Percentiles rank a stretch among this genome's conserved stretches.
Evolutionary conservation across 352 stramenopile species (phyloP).

Genomic region (Paralagenidium karlingii): DNA sequence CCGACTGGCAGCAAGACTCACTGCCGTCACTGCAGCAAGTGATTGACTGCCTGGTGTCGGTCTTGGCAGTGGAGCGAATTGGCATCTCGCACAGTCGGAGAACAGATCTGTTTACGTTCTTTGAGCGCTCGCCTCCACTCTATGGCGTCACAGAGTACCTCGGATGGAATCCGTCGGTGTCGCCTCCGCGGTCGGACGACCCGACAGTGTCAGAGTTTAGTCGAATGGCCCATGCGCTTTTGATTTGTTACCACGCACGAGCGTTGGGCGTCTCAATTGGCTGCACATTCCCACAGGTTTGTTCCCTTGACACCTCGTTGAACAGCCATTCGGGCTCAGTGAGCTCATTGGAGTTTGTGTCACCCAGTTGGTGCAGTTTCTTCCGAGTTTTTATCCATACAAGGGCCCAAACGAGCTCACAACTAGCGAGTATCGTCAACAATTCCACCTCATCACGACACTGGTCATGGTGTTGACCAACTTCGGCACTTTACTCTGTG

Average conservation of each 20-base stretch:
- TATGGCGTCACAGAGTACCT: slow-evolving; percentile 43
- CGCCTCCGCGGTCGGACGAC: slow-evolving; percentile 17
- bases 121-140: slow-evolving; percentile 24
- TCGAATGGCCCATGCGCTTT: slow-evolving; percentile 44
- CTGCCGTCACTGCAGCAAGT: slow-evolving; percentile 35
- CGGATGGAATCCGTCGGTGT: slow-evolving; percentile 61
- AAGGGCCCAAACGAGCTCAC: slow-evolving; percentile 55
- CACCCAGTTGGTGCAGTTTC: slow-evolving; percentile 51
- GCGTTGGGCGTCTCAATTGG: slow-evolving; percentile 43
- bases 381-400: slow-evolving; percentile 74
- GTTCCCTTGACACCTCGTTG: neutral
- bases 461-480: slow-evolving; percentile 80
- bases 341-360: slow-evolving; percentile 3
- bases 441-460: slow-evolving; percentile 76
- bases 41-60: slow-evolving; percentile 31
- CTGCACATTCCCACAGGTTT: slow-evolving; percentile 48
- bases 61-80: slow-evolving; percentile 68
- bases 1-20: slow-evolving; percentile 21
- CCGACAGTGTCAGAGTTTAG: slow-evolving; percentile 29
- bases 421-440: slow-evolving; percentile 50
- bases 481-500: slow-evolving; percentile 61
- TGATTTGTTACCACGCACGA: slow-evolving; percentile 56
- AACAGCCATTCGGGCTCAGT: neutral
- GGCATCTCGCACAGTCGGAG: slow-evolving; percentile 46
- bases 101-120: slow-evolving; percentile 52